phyloP scores from a whole-genome alignment of 176 grass and related monocot genomes.

The Thalia dealbata region DNA sequence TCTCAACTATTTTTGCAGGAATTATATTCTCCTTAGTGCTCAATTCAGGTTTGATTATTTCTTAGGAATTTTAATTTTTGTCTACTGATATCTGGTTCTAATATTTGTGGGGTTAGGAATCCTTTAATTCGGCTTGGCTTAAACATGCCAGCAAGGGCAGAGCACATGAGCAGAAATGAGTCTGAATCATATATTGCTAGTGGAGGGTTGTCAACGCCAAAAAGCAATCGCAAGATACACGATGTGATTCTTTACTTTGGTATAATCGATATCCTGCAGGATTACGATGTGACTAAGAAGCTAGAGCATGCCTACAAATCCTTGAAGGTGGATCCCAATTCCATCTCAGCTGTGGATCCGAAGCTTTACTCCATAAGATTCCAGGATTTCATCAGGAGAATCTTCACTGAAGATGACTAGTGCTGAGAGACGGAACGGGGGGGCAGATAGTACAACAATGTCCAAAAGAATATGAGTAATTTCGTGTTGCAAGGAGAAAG shows the following conservation, averaged over 20 bases:
- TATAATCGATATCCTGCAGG: slow-evolving; percentile 77
- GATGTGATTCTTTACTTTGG: slow-evolving; percentile 87
- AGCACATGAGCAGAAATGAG: slow-evolving; percentile 38
- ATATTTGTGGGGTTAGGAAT: slow-evolving; percentile 40
- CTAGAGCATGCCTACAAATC: slow-evolving; percentile 84
- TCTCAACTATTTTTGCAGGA: background rate
- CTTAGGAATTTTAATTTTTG: background rate
- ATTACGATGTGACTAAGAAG: slow-evolving; percentile 41
- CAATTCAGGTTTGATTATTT: background rate
- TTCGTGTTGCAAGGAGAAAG: background rate
- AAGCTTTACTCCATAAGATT: slow-evolving; percentile 92
- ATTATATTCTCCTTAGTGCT: background rate
- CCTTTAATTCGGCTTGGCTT: slow-evolving; percentile 61
- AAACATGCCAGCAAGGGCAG: slow-evolving; percentile 78
- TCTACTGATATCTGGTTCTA: slow-evolving; percentile 14
- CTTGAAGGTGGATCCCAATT: slow-evolving; percentile 70
- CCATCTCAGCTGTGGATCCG: slow-evolving; percentile 80
- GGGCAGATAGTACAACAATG: background rate
- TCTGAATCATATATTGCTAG: slow-evolving; percentile 44
- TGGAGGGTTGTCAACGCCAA: slow-evolving; percentile 39
- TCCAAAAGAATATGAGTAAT: background rate
- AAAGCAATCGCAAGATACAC: slow-evolving; percentile 36
- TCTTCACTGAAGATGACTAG: slow-evolving; percentile 58
- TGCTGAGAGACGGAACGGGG: background rate
- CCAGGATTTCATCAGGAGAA: slow-evolving; percentile 81